Evolutionary conservation across 176 grass and related monocot genomes (phyloP), one percentile per base, ranked within the genome.

Genomic region (Bothriochloa decipiens): DNA sequence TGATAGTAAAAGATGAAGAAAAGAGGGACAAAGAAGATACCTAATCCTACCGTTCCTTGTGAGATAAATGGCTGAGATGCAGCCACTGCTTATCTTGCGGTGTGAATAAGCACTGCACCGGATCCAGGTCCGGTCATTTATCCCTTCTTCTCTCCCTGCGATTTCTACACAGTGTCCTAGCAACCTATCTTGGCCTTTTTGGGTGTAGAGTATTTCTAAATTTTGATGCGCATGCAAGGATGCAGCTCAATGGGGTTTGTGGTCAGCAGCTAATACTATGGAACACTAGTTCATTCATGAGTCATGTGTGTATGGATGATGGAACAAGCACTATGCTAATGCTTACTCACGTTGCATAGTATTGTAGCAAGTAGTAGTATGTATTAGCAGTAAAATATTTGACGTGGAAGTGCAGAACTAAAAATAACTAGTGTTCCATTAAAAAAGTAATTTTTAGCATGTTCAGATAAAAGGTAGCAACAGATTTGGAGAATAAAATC

Each of bases 401-500:
- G 17, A 9, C 20, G 35, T 4, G 0, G 7, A 62, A 27, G 35
- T 62, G 23, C 7, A 26, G 29, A 60, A 77, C 1, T 10, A 77
- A 63, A 22, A 32, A 32, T 20, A 66, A 33, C 10, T 12, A 35
- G 71, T 6, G 62, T 43, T 45, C 8, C 35, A 25, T 28, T 25
- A 14, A 7, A 40, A 40, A 40, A 0, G 1, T 13, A 14, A 74
- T 1, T 20, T 11, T 69, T 47, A 22, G 63, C 76, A 69, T 46
- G 76, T 57, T 47, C 49, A 40, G 12, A 65, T 29, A 68, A 58
- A 75, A 62, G 82, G 70, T 14, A 72, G 49, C 39, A 18, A 55
- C 27, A 27, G 74, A 71, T 64, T 55, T 43, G 17, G 64, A 8
- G 83, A 89, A 77, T 22, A 65, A 89, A 81, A 82, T 86, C 64